Evolutionary conservation across 2,329 filamentous ascomycete genomes (phyloP).

Genomic region (Xylaria sp.): DNA sequence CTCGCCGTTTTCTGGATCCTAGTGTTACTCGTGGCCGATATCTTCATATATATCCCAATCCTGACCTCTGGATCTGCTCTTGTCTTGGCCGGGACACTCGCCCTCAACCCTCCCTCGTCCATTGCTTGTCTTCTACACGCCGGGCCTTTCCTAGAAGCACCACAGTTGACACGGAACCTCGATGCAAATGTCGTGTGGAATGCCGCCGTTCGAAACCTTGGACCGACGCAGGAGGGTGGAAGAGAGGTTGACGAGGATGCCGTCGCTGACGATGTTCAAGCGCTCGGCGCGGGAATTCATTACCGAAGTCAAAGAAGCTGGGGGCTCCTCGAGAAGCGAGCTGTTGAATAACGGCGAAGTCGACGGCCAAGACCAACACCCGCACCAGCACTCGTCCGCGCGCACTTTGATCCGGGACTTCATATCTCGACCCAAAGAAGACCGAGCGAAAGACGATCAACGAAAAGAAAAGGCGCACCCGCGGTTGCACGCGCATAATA

Average conservation of each 20-base stretch:
- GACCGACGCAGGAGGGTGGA: slow-evolving; percentile 13
- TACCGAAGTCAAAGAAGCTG: slow-evolving; percentile 25
- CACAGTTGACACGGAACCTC: slow-evolving; percentile 16
- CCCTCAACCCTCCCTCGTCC: neutral
- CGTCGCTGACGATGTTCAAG: slow-evolving; percentile 29
- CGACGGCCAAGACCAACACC: slow-evolving; percentile 12
- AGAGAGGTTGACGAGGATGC: slow-evolving; percentile 26
- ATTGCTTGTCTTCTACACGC: neutral
- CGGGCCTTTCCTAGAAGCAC: slow-evolving; percentile 10
- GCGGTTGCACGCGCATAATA: slow-evolving; percentile 2
- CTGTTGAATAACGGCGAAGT: slow-evolving; percentile 8
- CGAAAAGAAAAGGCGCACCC: neutral
- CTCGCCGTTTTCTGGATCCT: slow-evolving; percentile 9
- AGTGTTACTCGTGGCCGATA: slow-evolving; percentile 5
- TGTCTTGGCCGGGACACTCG: slow-evolving; percentile 7
- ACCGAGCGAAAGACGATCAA: neutral
- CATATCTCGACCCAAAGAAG: slow-evolving; percentile 30
- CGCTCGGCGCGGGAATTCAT: slow-evolving; percentile 30
- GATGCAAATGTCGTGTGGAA: slow-evolving; percentile 22
- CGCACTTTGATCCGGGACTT: slow-evolving; percentile 29
- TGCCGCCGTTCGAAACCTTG: slow-evolving; percentile 20
- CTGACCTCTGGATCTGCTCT: slow-evolving; percentile 8
- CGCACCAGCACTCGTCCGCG: slow-evolving; percentile 18
- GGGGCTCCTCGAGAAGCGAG: neutral
- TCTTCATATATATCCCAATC: slow-evolving; percentile 5